Evolutionary conservation across 139 green algal species (phyloP).

Genomic region (Ettlia oleoabundans): DNA sequence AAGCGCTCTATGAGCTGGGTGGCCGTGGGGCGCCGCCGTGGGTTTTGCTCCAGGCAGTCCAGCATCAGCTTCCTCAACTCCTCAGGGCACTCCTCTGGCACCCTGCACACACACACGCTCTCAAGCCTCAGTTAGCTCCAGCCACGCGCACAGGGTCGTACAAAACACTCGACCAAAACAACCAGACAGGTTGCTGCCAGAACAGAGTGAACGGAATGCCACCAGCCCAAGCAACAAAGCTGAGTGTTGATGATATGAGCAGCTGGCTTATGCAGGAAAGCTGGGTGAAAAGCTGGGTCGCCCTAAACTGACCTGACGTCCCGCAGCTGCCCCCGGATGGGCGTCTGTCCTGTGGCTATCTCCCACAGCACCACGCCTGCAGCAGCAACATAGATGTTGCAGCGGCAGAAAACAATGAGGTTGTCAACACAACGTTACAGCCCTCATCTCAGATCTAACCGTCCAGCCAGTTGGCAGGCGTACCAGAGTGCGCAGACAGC

Average conservation of each 20-base stretch:
- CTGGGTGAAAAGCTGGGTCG: too few relatives aligned
- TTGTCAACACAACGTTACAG: not conserved
- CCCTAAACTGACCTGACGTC: constrained; percentile 39
- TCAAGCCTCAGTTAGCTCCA: not conserved
- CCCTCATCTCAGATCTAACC: too few relatives aligned
- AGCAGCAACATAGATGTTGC: not conserved
- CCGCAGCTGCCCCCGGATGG: constrained; percentile 30
- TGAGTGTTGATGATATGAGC: too few relatives aligned
- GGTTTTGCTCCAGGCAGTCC: constrained; percentile 46
- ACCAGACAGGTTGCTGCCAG: too few relatives aligned
- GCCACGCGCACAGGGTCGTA: too few relatives aligned
- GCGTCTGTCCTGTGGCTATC: constrained; percentile 37
- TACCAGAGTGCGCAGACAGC: not conserved
- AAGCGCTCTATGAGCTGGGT: constrained; percentile 27
- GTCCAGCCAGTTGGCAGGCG: not conserved
- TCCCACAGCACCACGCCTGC: constrained; percentile 38
- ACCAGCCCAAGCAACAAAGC: too few relatives aligned
- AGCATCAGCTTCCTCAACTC: constrained; percentile 41
- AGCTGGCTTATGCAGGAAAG: too few relatives aligned
- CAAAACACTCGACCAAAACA: too few relatives aligned
- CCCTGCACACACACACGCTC: not conserved
- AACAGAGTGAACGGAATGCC: too few relatives aligned
- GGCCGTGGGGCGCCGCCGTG: constrained; percentile 41
- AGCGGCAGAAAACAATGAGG: not conserved
- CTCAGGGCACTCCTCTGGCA: constrained; percentile 51